phyloP scores from a whole-genome alignment of 257 asterid genomes.

The Nicotiana otophora region DNA sequence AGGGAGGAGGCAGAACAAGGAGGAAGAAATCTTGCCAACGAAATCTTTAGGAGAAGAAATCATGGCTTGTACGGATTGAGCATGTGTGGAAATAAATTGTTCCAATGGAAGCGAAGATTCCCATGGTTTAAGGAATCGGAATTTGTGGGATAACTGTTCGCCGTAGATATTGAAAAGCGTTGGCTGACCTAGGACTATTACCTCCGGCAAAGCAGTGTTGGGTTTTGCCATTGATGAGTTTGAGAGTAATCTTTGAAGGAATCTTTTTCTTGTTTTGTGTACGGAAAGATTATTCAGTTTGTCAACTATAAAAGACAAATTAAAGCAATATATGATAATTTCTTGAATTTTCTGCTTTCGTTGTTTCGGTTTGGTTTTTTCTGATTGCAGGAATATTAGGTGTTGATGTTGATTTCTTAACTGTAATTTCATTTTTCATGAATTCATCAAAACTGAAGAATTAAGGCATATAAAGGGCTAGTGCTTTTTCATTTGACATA shows the following conservation, averaged over 20 bases:
- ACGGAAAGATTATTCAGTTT: too few species aligned
- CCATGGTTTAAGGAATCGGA: slow-evolving; percentile 37
- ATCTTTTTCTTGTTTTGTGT: not conserved
- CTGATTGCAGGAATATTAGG: too few species aligned
- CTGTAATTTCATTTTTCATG: too few species aligned
- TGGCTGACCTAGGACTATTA: slow-evolving; percentile 57
- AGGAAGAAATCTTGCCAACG: slow-evolving; percentile 23
- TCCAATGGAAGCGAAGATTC: slow-evolving; percentile 46
- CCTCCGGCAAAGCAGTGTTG: not conserved
- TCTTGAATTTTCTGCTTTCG: too few species aligned
- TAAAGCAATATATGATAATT: too few species aligned
- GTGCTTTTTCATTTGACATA: too few species aligned
- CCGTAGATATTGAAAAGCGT: slow-evolving; percentile 17
- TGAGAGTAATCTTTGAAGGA: not conserved
- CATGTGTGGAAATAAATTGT: slow-evolving; percentile 41
- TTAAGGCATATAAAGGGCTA: too few species aligned
- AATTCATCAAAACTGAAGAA: too few species aligned
- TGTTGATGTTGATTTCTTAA: too few species aligned
- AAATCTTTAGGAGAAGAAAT: slow-evolving; percentile 19
- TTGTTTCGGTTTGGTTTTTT: too few species aligned
- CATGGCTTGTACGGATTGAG: slow-evolving; percentile 41
- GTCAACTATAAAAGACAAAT: too few species aligned
- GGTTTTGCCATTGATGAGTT: not conserved
- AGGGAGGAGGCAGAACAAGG: slow-evolving; percentile 41
- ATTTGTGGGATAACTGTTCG: slow-evolving; percentile 27